These are phyloP conservation scores for Eucalyptus cladocalyx DNA, from an alignment of 345 rosid species.

Conservation along the genomic window DNA sequence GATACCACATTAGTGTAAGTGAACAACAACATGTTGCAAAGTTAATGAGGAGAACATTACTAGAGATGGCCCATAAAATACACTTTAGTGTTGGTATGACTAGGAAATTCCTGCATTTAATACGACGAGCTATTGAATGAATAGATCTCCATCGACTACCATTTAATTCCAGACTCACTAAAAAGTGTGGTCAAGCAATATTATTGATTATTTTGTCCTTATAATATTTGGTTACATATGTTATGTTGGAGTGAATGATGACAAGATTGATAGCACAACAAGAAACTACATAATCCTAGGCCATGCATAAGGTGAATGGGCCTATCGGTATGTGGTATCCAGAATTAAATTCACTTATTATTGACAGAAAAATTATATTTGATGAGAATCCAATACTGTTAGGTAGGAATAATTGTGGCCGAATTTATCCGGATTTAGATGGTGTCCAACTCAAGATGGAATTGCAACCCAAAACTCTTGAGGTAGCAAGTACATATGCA, in stretches of 20 bases:
- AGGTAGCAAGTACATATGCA: accelerated
- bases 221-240: neutral
- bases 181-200: neutral
- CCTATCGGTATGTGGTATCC: accelerated
- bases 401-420: neutral
- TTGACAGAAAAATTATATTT: neutral
- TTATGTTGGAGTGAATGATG: neutral
- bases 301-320: neutral
- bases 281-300: neutral
- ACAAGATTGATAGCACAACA: accelerated
- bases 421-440: too few species aligned
- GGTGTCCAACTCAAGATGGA: neutral
- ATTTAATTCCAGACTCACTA: neutral
- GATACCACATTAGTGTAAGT: neutral
- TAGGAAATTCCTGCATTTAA: neutral
- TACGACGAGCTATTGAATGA: neutral
- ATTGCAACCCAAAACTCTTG: neutral
- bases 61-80: neutral
- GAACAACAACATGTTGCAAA: neutral
- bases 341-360: too few species aligned
- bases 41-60: neutral
- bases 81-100: neutral
- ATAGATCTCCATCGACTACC: neutral
- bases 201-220: neutral
- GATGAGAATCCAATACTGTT: neutral